Evolutionary conservation across 805 yeast species (phyloP).

Genomic region (Kodamaea sagamina): DNA sequence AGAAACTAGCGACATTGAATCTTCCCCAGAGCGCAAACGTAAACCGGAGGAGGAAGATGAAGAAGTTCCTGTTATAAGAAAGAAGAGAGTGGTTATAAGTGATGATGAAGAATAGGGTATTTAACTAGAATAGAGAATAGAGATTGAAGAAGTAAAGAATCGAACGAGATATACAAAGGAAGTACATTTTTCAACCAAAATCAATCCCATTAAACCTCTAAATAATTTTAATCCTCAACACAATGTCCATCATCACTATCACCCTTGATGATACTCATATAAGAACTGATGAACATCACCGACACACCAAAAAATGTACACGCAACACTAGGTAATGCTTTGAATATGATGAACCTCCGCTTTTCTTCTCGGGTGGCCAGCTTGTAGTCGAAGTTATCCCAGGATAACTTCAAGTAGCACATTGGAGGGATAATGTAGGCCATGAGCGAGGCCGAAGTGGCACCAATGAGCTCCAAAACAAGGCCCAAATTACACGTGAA

Average conservation of each 20-base stretch:
- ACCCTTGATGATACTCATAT: slow-evolving; percentile 59
- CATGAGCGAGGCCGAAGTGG: slow-evolving; percentile 88
- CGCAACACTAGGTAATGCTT: slow-evolving; percentile 57
- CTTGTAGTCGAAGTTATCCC: slow-evolving; percentile 40
- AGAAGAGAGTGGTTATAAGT: slow-evolving; percentile 25
- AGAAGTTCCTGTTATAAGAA: slow-evolving; percentile 18
- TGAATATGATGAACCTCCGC: slow-evolving; percentile 30
- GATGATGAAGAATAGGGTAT: slow-evolving; percentile 21
- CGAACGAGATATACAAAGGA: slow-evolving; percentile 1
- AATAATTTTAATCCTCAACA: slow-evolving; percentile 34
- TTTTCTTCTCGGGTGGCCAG: slow-evolving; percentile 23
- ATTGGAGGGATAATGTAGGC: slow-evolving; percentile 90
- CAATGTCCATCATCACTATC: slow-evolving; percentile 52
- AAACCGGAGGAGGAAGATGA: slow-evolving; percentile 15
- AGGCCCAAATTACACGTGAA: slow-evolving; percentile 88
- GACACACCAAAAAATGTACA: slow-evolving; percentile 72
- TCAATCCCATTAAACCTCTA: too few relatives aligned
- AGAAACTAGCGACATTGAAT: slow-evolving; percentile 3
- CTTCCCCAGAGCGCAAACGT: slow-evolving; percentile 10
- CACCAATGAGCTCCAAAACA: slow-evolving; percentile 85
- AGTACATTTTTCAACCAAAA: background rate
- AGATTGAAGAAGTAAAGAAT: too few relatives aligned
- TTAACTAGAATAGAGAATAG: background rate
- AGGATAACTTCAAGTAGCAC: slow-evolving; percentile 70
- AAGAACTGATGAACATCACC: slow-evolving; percentile 80